Percentiles rank a stretch among this genome's conserved stretches.
phyloP scores from a whole-genome alignment of 2,329 filamentous ascomycete species.

The Emergomyces orientalis region DNA sequence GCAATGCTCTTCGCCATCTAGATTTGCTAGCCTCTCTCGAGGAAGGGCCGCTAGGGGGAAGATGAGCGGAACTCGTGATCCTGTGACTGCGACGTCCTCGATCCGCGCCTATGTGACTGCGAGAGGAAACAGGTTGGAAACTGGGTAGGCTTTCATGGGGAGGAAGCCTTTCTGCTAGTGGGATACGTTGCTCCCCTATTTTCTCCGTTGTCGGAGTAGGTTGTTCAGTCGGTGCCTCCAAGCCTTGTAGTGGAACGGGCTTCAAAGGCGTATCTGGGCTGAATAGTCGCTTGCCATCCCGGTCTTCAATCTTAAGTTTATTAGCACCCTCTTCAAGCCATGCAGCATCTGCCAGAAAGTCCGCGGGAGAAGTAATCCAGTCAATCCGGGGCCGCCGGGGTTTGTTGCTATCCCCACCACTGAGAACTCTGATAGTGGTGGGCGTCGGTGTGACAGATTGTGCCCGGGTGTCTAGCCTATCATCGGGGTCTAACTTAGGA shows the following conservation, averaged over 20 bases:
- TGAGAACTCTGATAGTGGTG: slow-evolving; percentile 28
- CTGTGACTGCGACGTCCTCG: slow-evolving; percentile 54
- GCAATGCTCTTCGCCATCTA: slow-evolving; percentile 46
- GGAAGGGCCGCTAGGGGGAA: slow-evolving; percentile 46
- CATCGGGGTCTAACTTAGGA: slow-evolving; percentile 33
- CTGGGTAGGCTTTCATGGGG: slow-evolving; percentile 30
- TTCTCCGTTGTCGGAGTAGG: background rate
- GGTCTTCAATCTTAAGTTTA: slow-evolving; percentile 71
- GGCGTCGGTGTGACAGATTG: background rate
- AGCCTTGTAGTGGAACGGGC: slow-evolving; percentile 7
- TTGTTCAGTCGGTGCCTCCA: background rate
- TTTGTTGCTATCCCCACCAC: slow-evolving; percentile 44
- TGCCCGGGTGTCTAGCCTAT: background rate
- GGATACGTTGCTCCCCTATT: background rate
- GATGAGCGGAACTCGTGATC: slow-evolving; percentile 48
- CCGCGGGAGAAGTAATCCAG: slow-evolving; percentile 74
- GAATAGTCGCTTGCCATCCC: slow-evolving; percentile 62
- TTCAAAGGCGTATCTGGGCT: slow-evolving; percentile 20
- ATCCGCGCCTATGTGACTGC: slow-evolving; percentile 25
- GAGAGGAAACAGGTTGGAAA: slow-evolving; percentile 26
- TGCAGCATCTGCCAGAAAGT: slow-evolving; percentile 79
- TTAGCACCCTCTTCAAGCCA: slow-evolving; percentile 81
- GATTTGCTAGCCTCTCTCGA: slow-evolving; percentile 43
- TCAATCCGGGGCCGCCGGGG: slow-evolving; percentile 66
- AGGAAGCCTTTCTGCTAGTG: slow-evolving; percentile 8